Base-by-base conservation (phyloP, 495 filamentous ascomycete species). In the Penicillium coffeae region DNA sequence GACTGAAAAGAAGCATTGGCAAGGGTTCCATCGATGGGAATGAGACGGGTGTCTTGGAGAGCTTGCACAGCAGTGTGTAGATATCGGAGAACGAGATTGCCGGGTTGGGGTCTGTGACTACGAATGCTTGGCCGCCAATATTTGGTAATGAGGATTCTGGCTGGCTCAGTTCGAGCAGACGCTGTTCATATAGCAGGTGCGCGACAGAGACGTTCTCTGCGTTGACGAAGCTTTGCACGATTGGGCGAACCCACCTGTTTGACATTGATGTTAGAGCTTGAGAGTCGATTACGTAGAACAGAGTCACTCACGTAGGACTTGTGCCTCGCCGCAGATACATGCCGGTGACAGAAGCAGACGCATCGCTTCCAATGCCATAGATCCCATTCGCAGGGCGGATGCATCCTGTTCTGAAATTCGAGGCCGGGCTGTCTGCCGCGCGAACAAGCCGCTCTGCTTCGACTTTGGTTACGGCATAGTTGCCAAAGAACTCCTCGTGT, bases 381-480 rank as follows among this genome's bases (percentile, higher is more conserved):
- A 84, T 75, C 12, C 74, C 77, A 54, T 82, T 83, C 18, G 74
- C 68, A 3, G 80, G 80, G 2, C 80, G 71, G 53, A 84, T 74
- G 40, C 71, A 65, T 6, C 80, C 79, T 0, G 80, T 84, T 8
- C 78, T 73, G 56, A 84, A 80, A 6, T 60, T 63, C 2, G 51
- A 50, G 6, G 44, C 41, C 3, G 59, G 52, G 9, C 62, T 40
- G 50, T 82, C 75, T 9, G 74, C 71, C n/a, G 52, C 55, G 35
- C 72, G 70, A 27, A 84, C 65, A 8, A 79, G 48, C 9, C 66
- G 58, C 58, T 82, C 80, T n/a, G 75, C 72, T 39, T 77, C 74
- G 21, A 68, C 65, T 51, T 83, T 84, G 40, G 74, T 68, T 21
- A 64, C 62, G 43, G 73, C 74, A 42, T 83, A 83, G 62, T 81